phyloP scores from a whole-genome alignment of 176 grass and related monocot genomes.

The Echinochloa phyllopogon region DNA sequence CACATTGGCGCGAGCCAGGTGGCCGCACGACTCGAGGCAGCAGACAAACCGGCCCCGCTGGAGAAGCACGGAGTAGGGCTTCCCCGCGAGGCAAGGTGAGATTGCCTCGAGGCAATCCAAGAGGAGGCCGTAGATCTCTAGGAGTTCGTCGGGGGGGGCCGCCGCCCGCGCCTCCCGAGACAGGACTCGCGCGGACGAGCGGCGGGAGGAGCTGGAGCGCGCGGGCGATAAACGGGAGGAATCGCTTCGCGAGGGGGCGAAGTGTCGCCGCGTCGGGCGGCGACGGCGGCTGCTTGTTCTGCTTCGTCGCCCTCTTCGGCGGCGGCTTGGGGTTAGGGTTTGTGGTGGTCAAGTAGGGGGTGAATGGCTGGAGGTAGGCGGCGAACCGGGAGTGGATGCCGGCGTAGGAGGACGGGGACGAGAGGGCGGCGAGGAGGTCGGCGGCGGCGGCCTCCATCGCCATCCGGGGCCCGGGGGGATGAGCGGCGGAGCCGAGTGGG shows the following conservation, averaged over 20 bases:
- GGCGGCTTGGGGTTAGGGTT: constrained; percentile 52
- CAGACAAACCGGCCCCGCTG: constrained; percentile 56
- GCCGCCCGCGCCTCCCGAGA: not conserved
- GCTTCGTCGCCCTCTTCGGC: constrained; percentile 52
- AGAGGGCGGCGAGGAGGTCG: constrained; percentile 62
- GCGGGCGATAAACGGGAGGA: constrained; percentile 67
- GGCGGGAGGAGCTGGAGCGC: constrained; percentile 68
- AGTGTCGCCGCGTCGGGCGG: constrained; percentile 32
- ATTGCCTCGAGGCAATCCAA: constrained; percentile 71
- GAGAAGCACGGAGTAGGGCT: constrained; percentile 78
- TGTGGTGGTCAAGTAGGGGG: constrained; percentile 41
- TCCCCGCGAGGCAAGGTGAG: constrained; percentile 68
- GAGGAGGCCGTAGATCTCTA: constrained; percentile 61
- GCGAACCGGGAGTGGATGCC: constrained; percentile 63
- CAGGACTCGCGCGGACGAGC: constrained; percentile 54
- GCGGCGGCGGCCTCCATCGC: constrained; percentile 66
- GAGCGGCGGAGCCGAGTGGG: not conserved
- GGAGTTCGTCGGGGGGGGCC: constrained; percentile 46
- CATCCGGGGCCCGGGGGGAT: not conserved
- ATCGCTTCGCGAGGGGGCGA: constrained; percentile 70
- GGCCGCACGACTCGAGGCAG: constrained; percentile 64
- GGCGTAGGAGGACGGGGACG: constrained; percentile 32
- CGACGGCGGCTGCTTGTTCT: constrained; percentile 38
- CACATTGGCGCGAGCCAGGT: constrained; percentile 53
- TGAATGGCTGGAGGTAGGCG: constrained; percentile 72